Evolutionary conservation across 2,329 filamentous ascomycete species (phyloP), one percentile per base, ranked within the genome.

Genomic region (Harringtonia lauricola): DNA sequence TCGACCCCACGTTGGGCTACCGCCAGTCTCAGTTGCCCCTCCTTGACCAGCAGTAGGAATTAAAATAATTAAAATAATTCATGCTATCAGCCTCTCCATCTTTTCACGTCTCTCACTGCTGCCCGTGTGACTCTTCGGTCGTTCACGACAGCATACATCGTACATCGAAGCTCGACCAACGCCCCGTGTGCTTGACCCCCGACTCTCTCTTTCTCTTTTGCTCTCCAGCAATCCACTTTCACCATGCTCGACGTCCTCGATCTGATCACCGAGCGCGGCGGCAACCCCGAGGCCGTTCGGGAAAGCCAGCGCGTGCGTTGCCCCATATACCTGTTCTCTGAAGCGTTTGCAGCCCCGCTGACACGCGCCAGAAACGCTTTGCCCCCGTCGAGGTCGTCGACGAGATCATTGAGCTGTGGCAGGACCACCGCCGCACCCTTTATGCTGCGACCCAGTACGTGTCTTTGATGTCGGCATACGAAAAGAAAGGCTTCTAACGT

Each of bases 211-310:
- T 7, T 6, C 24, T 26, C 24, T 5, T 15, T 33, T 15, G 13
- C 31, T 33, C 7, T 33, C 19, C 33, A 9, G 9, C 13, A 3
- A 35, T 15, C 15, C 24, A 12, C 34, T 19, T 14, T 40, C 41
- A 51, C 39, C 28, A 51, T 52, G 50, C 50, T 52, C 18, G 85
- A 89, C 68, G 72, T 87, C 44, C 72, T 76, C 54, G 84, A 89
- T 59, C 87, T 90, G 60, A 82, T 90, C 57, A 66, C 76, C 60
- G 87, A 95, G 64, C 84, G 88, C 55, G 92, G 90, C 53, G 92
- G 92, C 55, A 79, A 96, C 66, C 86, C 88, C 15, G 83, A 94
- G 59, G 82, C 81, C 68, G 92, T 98, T 64, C 84, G 85, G 63
- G 87, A 95, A 64, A 92, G 84, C 51, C 92, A 98, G 66, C 78